A percentile compares a stretch with the other conserved stretches of the same genome.
Evolutionary conservation across 148 eudicot genomes (phyloP).

Genomic region (Chenopodium suecicum): DNA sequence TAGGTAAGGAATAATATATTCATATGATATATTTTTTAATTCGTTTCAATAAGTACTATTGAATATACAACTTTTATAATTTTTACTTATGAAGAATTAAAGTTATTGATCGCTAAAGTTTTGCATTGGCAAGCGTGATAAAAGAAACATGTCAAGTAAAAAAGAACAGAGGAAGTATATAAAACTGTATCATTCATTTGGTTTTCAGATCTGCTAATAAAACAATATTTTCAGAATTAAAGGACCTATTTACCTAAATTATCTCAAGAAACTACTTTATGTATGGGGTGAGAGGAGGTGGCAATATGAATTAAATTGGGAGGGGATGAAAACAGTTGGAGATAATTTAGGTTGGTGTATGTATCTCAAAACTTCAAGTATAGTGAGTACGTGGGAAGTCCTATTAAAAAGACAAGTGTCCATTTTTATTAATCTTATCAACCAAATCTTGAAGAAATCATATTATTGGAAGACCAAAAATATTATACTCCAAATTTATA

Average conservation of each 20-base stretch:
- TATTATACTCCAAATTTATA: not conserved
- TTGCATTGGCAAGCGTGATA: too few species aligned
- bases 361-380: not conserved
- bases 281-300: not conserved
- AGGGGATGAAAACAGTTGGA: conserved; percentile 20
- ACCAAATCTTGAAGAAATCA: conserved; percentile 25
- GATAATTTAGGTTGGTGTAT: not conserved
- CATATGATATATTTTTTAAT: too few species aligned
- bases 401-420: conserved; percentile 25
- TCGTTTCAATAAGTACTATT: too few species aligned
- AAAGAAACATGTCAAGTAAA: too few species aligned
- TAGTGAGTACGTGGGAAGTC: not conserved
- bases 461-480: not conserved
- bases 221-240: too few species aligned
- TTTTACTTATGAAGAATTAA: too few species aligned
- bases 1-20: too few species aligned
- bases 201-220: too few species aligned
- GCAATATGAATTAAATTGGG: not conserved
- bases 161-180: too few species aligned
- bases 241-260: not conserved
- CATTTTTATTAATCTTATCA: conserved; percentile 14
- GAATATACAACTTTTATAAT: too few species aligned
- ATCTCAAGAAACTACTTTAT: not conserved
- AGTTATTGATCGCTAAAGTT: too few species aligned
- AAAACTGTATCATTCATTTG: too few species aligned